These are phyloP conservation scores for Rhododendron simsii DNA, from an alignment of 148 eudicot genomes.

Conservation along the genomic window DNA sequence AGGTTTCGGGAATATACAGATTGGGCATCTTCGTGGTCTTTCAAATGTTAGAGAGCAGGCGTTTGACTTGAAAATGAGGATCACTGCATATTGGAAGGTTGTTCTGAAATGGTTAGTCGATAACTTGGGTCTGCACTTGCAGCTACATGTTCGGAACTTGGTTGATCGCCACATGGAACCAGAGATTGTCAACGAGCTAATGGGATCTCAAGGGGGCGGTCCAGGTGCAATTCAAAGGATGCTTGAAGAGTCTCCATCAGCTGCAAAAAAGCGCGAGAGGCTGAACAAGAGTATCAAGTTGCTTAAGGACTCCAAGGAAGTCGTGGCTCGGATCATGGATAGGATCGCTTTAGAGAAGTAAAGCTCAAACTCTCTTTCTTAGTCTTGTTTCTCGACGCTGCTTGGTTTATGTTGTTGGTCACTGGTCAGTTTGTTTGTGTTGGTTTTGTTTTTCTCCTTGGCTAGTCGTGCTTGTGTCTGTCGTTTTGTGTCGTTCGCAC, in stretches of 20 bases:
- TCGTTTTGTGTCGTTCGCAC: background rate
- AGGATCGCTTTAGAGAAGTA: background rate
- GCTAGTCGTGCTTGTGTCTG: too few relatives aligned
- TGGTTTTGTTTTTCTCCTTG: too few relatives aligned
- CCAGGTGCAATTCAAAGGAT: conserved; percentile 48
- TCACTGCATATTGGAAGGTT: conserved; percentile 44
- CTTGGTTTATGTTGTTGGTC: background rate
- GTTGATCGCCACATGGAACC: conserved; percentile 43
- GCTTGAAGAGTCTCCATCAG: conserved; percentile 46
- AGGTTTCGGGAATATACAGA: conserved; percentile 28
- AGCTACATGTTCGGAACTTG: conserved; percentile 36
- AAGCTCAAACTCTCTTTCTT: background rate
- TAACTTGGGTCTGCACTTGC: conserved; percentile 47
- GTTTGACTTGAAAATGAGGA: conserved; percentile 36
- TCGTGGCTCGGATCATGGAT: background rate
- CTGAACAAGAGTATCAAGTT: conserved; percentile 42
- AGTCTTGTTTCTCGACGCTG: background rate
- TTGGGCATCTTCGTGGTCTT: conserved; percentile 25
- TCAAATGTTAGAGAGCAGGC: conserved; percentile 20
- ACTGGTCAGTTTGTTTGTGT: background rate
- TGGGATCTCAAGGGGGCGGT: conserved; percentile 16
- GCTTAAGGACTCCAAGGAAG: conserved; percentile 50
- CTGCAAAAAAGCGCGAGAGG: conserved; percentile 41
- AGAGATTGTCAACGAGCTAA: conserved; percentile 45
- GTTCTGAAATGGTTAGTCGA: conserved; percentile 56